Percentiles rank a stretch among this genome's conserved stretches.
Conservation (phyloP, 352 stramenopile species). For the Bremia lactucae region DNA sequence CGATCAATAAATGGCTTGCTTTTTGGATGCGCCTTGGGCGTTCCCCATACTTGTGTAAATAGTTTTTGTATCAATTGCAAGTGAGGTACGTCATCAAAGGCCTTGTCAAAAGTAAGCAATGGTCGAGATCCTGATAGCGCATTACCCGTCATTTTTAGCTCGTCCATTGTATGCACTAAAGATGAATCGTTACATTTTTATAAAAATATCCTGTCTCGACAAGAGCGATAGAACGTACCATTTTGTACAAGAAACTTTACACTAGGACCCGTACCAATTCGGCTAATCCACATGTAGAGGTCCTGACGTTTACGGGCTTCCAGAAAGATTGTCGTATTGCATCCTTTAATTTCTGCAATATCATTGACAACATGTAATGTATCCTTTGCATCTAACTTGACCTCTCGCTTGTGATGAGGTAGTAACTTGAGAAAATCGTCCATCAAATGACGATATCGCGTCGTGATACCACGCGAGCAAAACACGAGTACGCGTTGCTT, state of each 20-base stretch:
- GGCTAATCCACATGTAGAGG: slow-evolving; percentile 97
- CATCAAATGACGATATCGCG: slow-evolving; percentile 95
- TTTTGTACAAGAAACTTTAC: slow-evolving; percentile 98
- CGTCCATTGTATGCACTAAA: slow-evolving; percentile 98
- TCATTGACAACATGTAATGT: slow-evolving; percentile 94
- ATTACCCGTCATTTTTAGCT: slow-evolving; percentile 99
- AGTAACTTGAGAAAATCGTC: slow-evolving; percentile 96
- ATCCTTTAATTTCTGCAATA: slow-evolving; percentile 97
- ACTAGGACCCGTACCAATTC: slow-evolving; percentile 90
- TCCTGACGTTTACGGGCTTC: slow-evolving; percentile 96
- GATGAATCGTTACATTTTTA: too few species aligned
- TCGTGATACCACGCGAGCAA: slow-evolving; percentile 87
- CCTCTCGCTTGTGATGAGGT: slow-evolving; percentile 98
- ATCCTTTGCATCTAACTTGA: slow-evolving; percentile 95
- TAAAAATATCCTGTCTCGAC: too few species aligned
- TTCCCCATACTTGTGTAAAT: slow-evolving; percentile 92
- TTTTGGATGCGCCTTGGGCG: slow-evolving; percentile 96
- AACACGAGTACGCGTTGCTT: slow-evolving; percentile 91
- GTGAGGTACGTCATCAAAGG: slow-evolving; percentile 87
- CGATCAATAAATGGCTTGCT: slow-evolving; percentile 99
- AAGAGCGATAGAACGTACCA: slow-evolving; percentile 24
- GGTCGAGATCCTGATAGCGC: slow-evolving; percentile 94
- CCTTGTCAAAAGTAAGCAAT: slow-evolving; percentile 95
- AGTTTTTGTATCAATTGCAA: slow-evolving; percentile 95
- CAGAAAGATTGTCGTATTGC: slow-evolving; percentile 94